These are phyloP conservation scores for Kuraishia ogatae DNA, from an alignment of 805 yeast genomes.

Conservation along the genomic window DNA sequence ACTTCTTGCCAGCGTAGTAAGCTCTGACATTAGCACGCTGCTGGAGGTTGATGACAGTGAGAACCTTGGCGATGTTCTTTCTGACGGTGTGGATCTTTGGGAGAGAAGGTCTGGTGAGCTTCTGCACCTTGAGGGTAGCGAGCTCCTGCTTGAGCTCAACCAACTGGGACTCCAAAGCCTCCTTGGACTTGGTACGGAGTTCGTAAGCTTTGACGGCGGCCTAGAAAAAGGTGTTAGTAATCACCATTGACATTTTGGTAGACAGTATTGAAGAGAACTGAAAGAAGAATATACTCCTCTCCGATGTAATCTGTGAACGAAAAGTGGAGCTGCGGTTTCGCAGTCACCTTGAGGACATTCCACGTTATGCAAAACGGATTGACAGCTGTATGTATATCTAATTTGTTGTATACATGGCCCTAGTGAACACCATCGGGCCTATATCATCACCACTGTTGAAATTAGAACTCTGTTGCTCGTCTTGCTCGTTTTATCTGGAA, in stretches of 20 bases:
- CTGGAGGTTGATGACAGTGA: slow-evolving; percentile 93
- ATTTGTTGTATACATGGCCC: too few relatives aligned
- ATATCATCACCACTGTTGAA: too few relatives aligned
- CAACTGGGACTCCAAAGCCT: slow-evolving; percentile 89
- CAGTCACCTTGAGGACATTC: background rate
- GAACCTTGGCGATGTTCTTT: slow-evolving; percentile 97
- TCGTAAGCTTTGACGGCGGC: slow-evolving; percentile 93
- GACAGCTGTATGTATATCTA: too few relatives aligned
- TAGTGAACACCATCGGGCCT: too few relatives aligned
- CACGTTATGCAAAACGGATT: too few relatives aligned
- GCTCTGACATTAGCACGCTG: slow-evolving; percentile 94
- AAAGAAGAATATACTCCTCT: too few relatives aligned
- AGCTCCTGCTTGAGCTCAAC: slow-evolving; percentile 95
- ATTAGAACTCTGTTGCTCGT: too few relatives aligned
- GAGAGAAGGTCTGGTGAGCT: slow-evolving; percentile 83
- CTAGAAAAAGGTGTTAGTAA: slow-evolving; percentile 22
- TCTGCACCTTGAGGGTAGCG: slow-evolving; percentile 93
- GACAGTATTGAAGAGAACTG: background rate
- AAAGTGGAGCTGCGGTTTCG: background rate
- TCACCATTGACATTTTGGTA: background rate
- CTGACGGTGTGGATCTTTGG: slow-evolving; percentile 96
- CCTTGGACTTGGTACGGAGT: slow-evolving; percentile 95
- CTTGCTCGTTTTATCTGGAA: too few relatives aligned
- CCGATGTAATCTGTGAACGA: background rate
- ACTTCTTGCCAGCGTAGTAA: slow-evolving; percentile 91